Evolutionary conservation across 2,329 filamentous ascomycete species (phyloP).

Genomic region (Venturia effusa): DNA sequence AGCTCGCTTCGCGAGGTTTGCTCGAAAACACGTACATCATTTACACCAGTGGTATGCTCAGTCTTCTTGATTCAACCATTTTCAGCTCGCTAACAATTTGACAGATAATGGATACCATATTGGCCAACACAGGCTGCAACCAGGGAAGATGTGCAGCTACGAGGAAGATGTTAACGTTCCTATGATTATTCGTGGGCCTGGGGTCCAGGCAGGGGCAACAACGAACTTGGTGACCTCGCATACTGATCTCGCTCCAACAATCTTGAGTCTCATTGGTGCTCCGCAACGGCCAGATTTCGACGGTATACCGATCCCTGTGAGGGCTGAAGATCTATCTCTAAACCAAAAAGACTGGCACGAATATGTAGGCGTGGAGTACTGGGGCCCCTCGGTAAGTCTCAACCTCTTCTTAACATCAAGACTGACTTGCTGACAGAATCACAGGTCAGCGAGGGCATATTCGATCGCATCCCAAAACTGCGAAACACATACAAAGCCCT

Average conservation of each 20-base stretch:
- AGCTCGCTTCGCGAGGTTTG: slow-evolving; percentile 29
- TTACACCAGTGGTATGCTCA: no score
- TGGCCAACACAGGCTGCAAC: slow-evolving; percentile 28
- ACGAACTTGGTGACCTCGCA: slow-evolving; percentile 27
- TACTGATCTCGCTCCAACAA: slow-evolving; percentile 29
- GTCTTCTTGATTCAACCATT: no score
- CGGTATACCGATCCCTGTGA: slow-evolving; percentile 24
- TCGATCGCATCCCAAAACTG: no score
- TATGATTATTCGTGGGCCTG: slow-evolving; percentile 28
- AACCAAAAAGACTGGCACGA: slow-evolving; percentile 18
- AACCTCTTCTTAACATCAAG: no score
- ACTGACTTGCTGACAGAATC: no score
- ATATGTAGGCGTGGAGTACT: slow-evolving; percentile 31
- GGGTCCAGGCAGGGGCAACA: slow-evolving; percentile 18
- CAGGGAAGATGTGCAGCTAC: slow-evolving; percentile 28
- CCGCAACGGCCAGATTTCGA: slow-evolving; percentile 23
- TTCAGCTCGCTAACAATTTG: no score
- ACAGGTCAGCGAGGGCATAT: no score
- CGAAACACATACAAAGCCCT: slow-evolving; percentile 11
- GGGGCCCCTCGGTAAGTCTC: no score
- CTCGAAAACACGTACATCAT: slow-evolving; percentile 37
- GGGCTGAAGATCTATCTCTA: slow-evolving; percentile 11
- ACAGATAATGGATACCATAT: slow-evolving; percentile 32
- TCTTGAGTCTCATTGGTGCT: slow-evolving; percentile 23
- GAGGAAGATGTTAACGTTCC: slow-evolving; percentile 32